These are phyloP conservation scores for Leccinum disarticulatum DNA, from an alignment of 768 basidiomycete genomes.

Conservation along the genomic window DNA sequence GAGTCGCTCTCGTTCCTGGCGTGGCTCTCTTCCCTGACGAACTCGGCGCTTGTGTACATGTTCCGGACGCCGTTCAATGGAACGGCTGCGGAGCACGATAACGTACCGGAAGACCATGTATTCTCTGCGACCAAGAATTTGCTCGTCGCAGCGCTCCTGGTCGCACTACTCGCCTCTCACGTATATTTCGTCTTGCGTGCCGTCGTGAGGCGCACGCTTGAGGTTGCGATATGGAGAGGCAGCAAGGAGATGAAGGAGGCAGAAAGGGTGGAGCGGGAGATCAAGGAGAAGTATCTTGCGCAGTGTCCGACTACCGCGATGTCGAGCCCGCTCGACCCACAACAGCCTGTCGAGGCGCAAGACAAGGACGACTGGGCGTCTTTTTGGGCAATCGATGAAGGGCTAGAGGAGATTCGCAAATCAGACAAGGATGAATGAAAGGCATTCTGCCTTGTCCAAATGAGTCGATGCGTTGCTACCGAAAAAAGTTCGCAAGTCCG, in stretches of 20 bases:
- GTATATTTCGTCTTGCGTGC: conserved; percentile 71
- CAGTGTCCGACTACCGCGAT: conserved; percentile 15
- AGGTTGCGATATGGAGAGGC: conserved; percentile 75
- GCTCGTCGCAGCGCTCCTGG: conserved; percentile 61
- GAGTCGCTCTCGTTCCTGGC: conserved; percentile 83
- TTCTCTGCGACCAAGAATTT: conserved; percentile 46
- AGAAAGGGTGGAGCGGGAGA: conserved; percentile 53
- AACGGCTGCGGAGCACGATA: not conserved
- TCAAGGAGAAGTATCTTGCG: conserved; percentile 45
- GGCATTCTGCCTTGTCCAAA: not conserved
- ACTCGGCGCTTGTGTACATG: conserved; percentile 87
- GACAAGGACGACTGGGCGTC: conserved; percentile 31
- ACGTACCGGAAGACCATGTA: conserved; percentile 16
- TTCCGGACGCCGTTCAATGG: conserved; percentile 56
- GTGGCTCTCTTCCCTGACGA: conserved; percentile 87
- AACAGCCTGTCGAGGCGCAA: not conserved
- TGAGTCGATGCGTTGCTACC: not conserved
- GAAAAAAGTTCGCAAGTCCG: not conserved
- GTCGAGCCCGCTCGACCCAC: not conserved
- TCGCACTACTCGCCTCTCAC: conserved; percentile 85
- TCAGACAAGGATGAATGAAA: conserved; percentile 57
- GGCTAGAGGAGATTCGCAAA: conserved; percentile 67
- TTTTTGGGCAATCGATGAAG: conserved; percentile 77
- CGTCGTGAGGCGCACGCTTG: conserved; percentile 65
- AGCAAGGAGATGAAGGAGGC: conserved; percentile 63